phyloP scores from a whole-genome alignment of 176 grass and related monocot species.

The Phyllostachys edulis region DNA sequence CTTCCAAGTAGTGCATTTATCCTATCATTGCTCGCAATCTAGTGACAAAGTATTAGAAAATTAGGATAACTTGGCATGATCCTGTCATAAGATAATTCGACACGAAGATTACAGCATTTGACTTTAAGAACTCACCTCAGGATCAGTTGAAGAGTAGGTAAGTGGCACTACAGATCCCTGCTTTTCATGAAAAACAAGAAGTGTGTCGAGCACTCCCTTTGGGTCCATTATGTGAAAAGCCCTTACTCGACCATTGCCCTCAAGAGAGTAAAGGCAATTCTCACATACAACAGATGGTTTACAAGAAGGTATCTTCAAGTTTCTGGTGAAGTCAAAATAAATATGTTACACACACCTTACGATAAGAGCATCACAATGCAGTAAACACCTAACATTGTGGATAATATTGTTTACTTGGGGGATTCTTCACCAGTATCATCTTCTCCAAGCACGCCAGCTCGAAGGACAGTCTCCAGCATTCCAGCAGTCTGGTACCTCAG shows the following conservation, averaged over 20 bases:
- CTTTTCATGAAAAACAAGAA: conserved; percentile 85
- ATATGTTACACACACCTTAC: background rate
- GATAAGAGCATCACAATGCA: background rate
- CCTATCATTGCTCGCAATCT: conserved; percentile 39
- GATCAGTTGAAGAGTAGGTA: conserved; percentile 24
- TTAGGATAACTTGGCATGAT: background rate
- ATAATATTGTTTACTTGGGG: conserved; percentile 54
- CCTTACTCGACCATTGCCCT: conserved; percentile 73
- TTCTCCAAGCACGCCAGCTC: conserved; percentile 86
- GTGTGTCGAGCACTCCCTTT: conserved; percentile 77
- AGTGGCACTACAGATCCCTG: conserved; percentile 42
- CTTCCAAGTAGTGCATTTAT: conserved; percentile 67
- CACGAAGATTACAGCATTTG: background rate
- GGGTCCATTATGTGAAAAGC: conserved; percentile 94
- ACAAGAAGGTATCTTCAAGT: conserved; percentile 87
- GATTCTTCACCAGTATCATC: conserved; percentile 84
- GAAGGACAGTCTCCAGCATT: conserved; percentile 86
- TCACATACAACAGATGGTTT: conserved; percentile 89
- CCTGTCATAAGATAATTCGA: background rate
- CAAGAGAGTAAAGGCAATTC: conserved; percentile 87
- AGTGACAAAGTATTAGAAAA: conserved; percentile 6
- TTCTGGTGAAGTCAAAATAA: conserved; percentile 50
- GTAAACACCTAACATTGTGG: background rate
- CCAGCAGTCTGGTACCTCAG: conserved; percentile 89
- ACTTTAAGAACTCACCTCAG: conserved; percentile 29